Percentiles rank a stretch among this genome's conserved stretches.
phyloP scores from a whole-genome alignment of 139 green algal genomes.

The Pleodorina starrii region DNA sequence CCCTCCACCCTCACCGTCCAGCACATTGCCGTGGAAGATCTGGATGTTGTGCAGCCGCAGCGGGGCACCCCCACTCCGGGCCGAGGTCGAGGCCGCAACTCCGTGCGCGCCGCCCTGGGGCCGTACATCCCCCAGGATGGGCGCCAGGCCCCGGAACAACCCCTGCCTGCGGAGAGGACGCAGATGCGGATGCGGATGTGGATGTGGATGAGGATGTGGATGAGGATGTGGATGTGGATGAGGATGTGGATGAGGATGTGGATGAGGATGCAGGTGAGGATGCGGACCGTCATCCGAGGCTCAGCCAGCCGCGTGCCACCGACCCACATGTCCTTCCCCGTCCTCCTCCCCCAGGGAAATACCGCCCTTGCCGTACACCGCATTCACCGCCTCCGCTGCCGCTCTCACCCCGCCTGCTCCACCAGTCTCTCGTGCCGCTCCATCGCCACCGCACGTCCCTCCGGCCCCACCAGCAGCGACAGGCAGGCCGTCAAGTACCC shows the following conservation, averaged over 20 bases:
- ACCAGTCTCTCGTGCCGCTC: slow-evolving; percentile 66
- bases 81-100: not conserved
- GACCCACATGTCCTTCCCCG: too few relatives aligned
- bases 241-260: too few relatives aligned
- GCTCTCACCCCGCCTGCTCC: slow-evolving; percentile 34
- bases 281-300: too few relatives aligned
- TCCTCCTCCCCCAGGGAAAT: too few relatives aligned
- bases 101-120: not conserved
- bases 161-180: not conserved
- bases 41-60: slow-evolving; percentile 30
- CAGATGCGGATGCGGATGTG: too few relatives aligned
- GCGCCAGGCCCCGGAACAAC: not conserved
- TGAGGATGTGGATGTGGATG: too few relatives aligned
- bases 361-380: too few relatives aligned
- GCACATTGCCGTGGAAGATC: slow-evolving; percentile 51
- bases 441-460: slow-evolving; percentile 72
- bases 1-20: slow-evolving; percentile 58
- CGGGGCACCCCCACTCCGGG: slow-evolving; percentile 24
- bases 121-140: not conserved
- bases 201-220: too few relatives aligned
- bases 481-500: slow-evolving; percentile 88
- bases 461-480: slow-evolving; percentile 75
- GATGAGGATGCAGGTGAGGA: too few relatives aligned
- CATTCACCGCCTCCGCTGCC: too few relatives aligned
- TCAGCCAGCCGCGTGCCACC: too few relatives aligned